Evolutionary conservation across 116 monocot genomes (phyloP).

Genomic region (Cymodocea nodosa): DNA sequence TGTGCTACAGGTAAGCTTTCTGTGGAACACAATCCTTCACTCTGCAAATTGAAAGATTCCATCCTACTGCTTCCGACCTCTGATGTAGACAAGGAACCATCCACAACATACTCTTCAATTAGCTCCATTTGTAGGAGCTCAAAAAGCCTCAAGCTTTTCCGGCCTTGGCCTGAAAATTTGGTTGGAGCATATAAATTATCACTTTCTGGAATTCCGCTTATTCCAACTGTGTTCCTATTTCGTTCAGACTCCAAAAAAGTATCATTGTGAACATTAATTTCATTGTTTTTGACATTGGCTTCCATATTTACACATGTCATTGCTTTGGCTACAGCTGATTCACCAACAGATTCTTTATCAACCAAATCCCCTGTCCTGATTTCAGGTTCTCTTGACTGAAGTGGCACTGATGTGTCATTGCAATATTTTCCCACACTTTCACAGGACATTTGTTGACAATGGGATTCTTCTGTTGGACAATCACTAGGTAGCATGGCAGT

Average conservation of each 20-base stretch:
- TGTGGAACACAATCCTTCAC: constrained; percentile 15
- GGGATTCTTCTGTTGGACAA: constrained; percentile 8
- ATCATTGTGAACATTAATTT: background rate
- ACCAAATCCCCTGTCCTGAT: background rate
- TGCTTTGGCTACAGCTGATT: constrained; percentile 4
- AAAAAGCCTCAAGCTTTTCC: constrained; percentile 68
- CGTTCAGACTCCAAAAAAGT: constrained; percentile 1
- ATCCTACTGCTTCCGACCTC: constrained; percentile 16
- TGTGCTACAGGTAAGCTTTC: constrained; percentile 9
- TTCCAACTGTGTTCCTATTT: background rate
- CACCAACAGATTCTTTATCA: constrained; percentile 3
- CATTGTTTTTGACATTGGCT: constrained; percentile 1
- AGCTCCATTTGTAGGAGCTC: constrained; percentile 93
- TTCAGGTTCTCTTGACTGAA: constrained; percentile 5
- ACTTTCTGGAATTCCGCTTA: background rate
- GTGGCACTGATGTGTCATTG: constrained; percentile 1
- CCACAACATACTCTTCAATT: constrained; percentile 32
- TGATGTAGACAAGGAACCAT: constrained; percentile 16
- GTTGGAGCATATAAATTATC: background rate
- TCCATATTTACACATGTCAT: background rate
- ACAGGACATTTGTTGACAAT: constrained; percentile 6
- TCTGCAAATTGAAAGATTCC: constrained; percentile 18
- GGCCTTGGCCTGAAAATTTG: constrained; percentile 9
- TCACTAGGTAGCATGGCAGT: constrained; percentile 6
- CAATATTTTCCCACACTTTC: constrained; percentile 1